Conservation (phyloP, 116 monocot species). For the Cymodocea nodosa region DNA sequence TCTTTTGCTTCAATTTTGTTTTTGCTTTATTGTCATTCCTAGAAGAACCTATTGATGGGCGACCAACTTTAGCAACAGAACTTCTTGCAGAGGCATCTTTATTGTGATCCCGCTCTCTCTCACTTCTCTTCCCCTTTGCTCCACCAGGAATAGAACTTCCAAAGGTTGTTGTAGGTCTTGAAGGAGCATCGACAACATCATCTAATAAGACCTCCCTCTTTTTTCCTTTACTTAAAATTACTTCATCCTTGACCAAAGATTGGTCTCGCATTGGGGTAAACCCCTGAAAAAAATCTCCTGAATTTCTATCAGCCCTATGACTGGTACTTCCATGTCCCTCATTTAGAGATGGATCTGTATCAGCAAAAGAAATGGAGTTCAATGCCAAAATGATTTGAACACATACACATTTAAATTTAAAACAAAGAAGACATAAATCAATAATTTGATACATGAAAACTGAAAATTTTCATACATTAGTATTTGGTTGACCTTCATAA, state of each 20-base stretch:
- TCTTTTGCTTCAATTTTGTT: conserved; percentile 70
- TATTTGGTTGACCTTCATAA: background rate
- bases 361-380: too few relatives aligned
- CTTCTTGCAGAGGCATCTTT: conserved; percentile 22
- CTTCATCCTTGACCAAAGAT: conserved; percentile 22
- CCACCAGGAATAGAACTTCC: conserved; percentile 22
- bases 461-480: too few relatives aligned
- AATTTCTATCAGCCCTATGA: conserved; percentile 9
- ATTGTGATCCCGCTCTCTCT: conserved; percentile 37
- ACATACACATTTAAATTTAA: too few relatives aligned
- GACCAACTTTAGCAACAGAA: conserved; percentile 43
- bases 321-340: conserved; percentile 2
- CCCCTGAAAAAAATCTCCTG: conserved; percentile 18
- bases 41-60: conserved; percentile 27
- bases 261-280: conserved; percentile 16
- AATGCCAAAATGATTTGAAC: too few relatives aligned
- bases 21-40: conserved; percentile 73
- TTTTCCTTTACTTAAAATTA: conserved; percentile 28
- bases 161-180: conserved; percentile 16
- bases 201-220: conserved; percentile 68
- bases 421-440: too few relatives aligned
- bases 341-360: too few relatives aligned
- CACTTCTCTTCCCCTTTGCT: conserved; percentile 67
- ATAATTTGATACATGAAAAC: too few relatives aligned
- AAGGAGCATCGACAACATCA: conserved; percentile 37